A percentile compares a stretch with the other conserved stretches of the same genome.
phyloP scores from a whole-genome alignment of 1,139 yeast genomes.

The Debaryomyces udenii region DNA sequence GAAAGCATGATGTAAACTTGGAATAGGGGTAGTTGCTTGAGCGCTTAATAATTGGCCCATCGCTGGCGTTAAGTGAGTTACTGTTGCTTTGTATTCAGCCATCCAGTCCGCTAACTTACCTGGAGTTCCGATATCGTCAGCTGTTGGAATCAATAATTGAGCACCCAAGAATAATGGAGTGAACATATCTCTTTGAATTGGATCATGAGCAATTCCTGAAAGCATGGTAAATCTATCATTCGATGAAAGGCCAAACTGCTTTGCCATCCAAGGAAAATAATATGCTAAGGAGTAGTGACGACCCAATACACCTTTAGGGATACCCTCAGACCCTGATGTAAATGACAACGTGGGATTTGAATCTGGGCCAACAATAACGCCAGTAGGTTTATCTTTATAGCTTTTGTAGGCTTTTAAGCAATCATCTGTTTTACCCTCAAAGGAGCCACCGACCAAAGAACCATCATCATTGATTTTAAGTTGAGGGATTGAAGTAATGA shows the following conservation, averaged over 20 bases:
- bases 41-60: conserved; percentile 98
- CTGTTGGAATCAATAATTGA: conserved; percentile 86
- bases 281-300: conserved; percentile 96
- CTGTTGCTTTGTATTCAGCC: conserved; percentile 88
- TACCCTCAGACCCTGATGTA: conserved; percentile 98
- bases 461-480: conserved; percentile 80
- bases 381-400: conserved; percentile 62
- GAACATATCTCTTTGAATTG: conserved; percentile 98
- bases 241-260: conserved; percentile 73
- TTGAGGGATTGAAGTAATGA: conserved; percentile 74
- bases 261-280: conserved; percentile 98
- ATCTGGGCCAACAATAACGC: conserved; percentile 97
- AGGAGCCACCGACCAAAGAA: conserved; percentile 61
- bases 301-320: conserved; percentile 98
- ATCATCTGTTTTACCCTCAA: conserved; percentile 41
- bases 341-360: conserved; percentile 94
- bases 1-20: conserved; percentile 90
- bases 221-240: conserved; percentile 94
- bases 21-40: conserved; percentile 90
- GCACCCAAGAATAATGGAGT: conserved; percentile 98
- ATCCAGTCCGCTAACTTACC: conserved; percentile 98
- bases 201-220: conserved; percentile 98
- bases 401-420: conserved; percentile 50
- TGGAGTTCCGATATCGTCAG: conserved; percentile 98
- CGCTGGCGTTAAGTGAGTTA: conserved; percentile 97